Evolutionary conservation across 2,329 filamentous ascomycete species (phyloP).

Genomic region (Ophiostoma sp.): DNA sequence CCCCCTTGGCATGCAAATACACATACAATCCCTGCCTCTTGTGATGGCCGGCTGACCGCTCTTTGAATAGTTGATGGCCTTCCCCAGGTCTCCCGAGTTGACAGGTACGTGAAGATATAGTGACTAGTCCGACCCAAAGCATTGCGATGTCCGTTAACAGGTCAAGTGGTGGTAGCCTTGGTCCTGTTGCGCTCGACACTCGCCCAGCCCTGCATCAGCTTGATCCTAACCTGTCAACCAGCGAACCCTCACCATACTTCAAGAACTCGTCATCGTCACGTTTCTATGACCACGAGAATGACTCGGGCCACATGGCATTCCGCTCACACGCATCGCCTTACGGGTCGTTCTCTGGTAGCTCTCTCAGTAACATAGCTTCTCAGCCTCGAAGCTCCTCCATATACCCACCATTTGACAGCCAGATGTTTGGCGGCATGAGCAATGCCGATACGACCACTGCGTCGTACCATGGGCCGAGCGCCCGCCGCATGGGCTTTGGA

Average conservation of each 20-base stretch:
- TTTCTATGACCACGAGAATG: slow-evolving; percentile 19
- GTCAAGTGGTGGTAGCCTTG: background rate
- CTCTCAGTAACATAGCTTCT: slow-evolving; percentile 17
- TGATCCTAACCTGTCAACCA: slow-evolving; percentile 24
- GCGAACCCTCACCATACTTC: slow-evolving; percentile 18
- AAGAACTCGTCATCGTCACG: slow-evolving; percentile 21
- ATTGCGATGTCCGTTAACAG: background rate
- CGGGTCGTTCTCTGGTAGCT: slow-evolving; percentile 11
- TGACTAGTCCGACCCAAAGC: no score
- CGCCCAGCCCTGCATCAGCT: slow-evolving; percentile 25
- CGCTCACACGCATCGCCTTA: slow-evolving; percentile 18
- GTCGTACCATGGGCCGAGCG: slow-evolving; percentile 32
- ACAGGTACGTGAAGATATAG: slow-evolving; percentile 19
- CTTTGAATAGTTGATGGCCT: slow-evolving; percentile 13
- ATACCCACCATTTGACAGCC: slow-evolving; percentile 31
- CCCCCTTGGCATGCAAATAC: no score
- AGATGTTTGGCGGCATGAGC: slow-evolving; percentile 17
- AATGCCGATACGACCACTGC: slow-evolving; percentile 27
- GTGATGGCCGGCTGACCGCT: background rate
- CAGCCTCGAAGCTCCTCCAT: slow-evolving; percentile 21
- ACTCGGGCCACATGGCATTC: slow-evolving; percentile 20
- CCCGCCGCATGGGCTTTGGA: slow-evolving; percentile 27
- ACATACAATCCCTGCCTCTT: background rate
- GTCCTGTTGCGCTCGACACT: background rate
- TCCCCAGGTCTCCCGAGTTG: slow-evolving; percentile 16